phyloP scores from a whole-genome alignment of 495 filamentous ascomycete species.

The Tuber umbilicatum region DNA sequence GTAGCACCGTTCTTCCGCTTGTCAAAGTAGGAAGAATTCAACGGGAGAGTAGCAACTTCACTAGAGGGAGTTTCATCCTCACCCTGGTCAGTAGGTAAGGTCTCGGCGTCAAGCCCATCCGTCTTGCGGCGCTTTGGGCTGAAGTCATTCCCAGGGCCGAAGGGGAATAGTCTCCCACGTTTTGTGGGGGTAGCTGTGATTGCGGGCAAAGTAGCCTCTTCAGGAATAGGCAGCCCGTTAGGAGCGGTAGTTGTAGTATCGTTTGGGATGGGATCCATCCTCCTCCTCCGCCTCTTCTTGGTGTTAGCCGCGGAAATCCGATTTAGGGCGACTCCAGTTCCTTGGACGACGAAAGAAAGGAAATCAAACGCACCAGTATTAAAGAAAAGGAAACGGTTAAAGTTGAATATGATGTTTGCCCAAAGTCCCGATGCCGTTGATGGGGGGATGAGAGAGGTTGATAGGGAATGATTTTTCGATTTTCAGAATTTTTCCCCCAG shows the following conservation, averaged over 20 bases:
- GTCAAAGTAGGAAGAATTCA: conserved; percentile 38
- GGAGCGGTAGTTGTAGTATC: not conserved
- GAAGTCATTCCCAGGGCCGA: conserved; percentile 24
- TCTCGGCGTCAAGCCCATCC: conserved; percentile 32
- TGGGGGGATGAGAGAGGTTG: not conserved
- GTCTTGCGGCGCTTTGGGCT: conserved; percentile 39
- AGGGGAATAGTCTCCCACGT: conserved; percentile 30
- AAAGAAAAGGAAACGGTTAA: not conserved
- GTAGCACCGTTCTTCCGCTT: conserved; percentile 12
- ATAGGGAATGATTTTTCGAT: not conserved
- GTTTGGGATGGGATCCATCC: not conserved
- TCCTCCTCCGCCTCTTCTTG: not conserved
- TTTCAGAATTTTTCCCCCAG: not conserved
- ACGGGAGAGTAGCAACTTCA: conserved; percentile 57
- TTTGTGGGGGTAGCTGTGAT: not conserved
- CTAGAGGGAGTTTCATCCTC: conserved; percentile 53
- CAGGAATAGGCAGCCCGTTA: not conserved
- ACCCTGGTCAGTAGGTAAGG: conserved; percentile 49
- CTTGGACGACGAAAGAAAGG: not conserved
- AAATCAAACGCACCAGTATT: not conserved
- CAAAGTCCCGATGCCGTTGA: not conserved
- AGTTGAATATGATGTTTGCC: not conserved
- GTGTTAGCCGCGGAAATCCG: not conserved
- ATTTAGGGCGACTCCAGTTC: not conserved
- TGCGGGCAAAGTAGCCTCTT: not conserved